Evolutionary conservation across 192 early-diverging fungal species (phyloP).

Genomic region (Coemansia sp.): DNA sequence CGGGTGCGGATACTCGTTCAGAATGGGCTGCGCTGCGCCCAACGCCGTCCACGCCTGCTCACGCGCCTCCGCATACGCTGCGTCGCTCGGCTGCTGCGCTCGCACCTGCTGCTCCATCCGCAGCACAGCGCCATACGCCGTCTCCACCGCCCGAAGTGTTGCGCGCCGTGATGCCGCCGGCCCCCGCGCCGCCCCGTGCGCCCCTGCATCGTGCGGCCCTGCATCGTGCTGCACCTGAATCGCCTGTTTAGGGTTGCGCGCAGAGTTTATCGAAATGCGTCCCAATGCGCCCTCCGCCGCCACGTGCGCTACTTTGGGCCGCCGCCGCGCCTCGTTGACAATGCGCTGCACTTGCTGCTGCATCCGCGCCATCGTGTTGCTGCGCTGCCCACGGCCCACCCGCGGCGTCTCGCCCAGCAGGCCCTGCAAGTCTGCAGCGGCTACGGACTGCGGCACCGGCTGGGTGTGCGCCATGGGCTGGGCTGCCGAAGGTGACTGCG

Average conservation of each 20-base stretch:
- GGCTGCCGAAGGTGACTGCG: conserved; percentile 8
- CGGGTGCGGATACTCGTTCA: conserved; percentile 72
- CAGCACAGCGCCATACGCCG: conserved; percentile 73
- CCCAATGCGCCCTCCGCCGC: conserved; percentile 93
- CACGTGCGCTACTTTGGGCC: conserved; percentile 80
- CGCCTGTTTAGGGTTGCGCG: conserved; percentile 83
- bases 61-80: conserved; percentile 29
- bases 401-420: neutral
- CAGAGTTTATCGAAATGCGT: conserved; percentile 87
- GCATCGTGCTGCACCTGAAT: conserved; percentile 63
- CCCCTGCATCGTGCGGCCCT: conserved; percentile 21
- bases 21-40: conserved; percentile 47
- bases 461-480: neutral
- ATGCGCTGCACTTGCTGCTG: conserved; percentile 96
- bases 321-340: conserved; percentile 86
- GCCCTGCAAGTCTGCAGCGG: conserved; percentile 30
- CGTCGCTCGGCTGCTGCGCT: conserved; percentile 52
- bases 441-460: neutral
- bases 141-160: conserved; percentile 70
- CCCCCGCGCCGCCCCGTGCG: conserved; percentile 41
- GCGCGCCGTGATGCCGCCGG: conserved; percentile 56
- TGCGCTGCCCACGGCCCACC: conserved; percentile 19
- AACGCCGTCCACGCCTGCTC: conserved; percentile 40
- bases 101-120: conserved; percentile 82
- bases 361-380: conserved; percentile 67